Evolutionary conservation across 2,329 filamentous ascomycete species (phyloP).

Genomic region (Sporothrix brasiliensis): DNA sequence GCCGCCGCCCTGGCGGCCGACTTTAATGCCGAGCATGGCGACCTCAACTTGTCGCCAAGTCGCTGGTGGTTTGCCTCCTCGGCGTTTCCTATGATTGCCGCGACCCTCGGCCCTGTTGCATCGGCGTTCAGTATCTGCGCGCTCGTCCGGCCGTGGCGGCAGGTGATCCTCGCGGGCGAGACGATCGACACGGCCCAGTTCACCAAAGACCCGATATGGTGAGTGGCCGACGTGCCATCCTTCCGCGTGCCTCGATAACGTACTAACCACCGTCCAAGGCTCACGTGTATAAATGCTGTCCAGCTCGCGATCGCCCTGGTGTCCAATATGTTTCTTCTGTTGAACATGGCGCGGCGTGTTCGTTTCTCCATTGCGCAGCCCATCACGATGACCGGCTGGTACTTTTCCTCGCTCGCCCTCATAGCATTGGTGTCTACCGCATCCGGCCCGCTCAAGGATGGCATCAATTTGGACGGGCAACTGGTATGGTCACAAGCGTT

Average conservation of each 20-base stretch:
- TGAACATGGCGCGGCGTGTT: conserved; percentile 82
- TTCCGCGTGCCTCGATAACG: background rate
- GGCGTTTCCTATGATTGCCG: conserved; percentile 76
- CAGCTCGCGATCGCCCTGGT: conserved; percentile 75
- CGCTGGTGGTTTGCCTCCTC: conserved; percentile 68
- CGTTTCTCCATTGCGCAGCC: conserved; percentile 82
- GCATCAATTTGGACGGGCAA: conserved; percentile 47
- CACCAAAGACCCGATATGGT: conserved; percentile 72
- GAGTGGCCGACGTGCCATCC: conserved; percentile 32
- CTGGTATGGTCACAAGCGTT: conserved; percentile 79
- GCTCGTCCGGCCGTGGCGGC: conserved; percentile 78
- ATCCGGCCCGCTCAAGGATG: conserved; percentile 55
- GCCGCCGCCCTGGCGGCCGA: background rate
- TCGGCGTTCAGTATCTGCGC: conserved; percentile 87
- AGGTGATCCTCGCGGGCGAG: conserved; percentile 54
- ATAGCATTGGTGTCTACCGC: conserved; percentile 68
- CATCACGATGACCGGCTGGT: conserved; percentile 81
- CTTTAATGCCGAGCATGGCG: background rate
- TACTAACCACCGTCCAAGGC: conserved; percentile 43
- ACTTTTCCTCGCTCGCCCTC: conserved; percentile 65
- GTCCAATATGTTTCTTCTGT: conserved; percentile 78
- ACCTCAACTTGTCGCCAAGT: conserved; percentile 41
- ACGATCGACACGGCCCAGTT: conserved; percentile 54
- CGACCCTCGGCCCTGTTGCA: conserved; percentile 81
- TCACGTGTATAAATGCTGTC: conserved; percentile 73